These are phyloP conservation scores for Spinellus fusiger DNA, from an alignment of 192 early-diverging fungal species.

Conservation along the genomic window DNA sequence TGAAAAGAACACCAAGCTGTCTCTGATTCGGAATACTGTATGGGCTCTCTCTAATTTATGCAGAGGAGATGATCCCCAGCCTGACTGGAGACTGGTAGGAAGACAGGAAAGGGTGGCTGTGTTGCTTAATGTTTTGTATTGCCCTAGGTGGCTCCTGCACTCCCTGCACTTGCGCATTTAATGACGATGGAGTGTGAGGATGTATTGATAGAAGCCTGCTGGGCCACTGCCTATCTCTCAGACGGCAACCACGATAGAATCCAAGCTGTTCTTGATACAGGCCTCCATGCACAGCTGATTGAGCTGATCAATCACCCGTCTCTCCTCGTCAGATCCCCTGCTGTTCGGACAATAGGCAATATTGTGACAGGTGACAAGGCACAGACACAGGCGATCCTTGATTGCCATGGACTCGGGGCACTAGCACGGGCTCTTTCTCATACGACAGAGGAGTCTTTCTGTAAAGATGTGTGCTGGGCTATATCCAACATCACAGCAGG, in stretches of 20 bases:
- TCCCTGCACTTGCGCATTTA: conserved; percentile 43
- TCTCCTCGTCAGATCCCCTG: conserved; percentile 55
- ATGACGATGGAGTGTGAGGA: conserved; percentile 61
- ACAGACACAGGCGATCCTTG: conserved; percentile 65
- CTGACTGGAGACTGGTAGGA: conserved; percentile 54
- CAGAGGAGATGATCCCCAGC: conserved; percentile 63
- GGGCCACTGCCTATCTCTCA: conserved; percentile 70
- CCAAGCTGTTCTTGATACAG: conserved; percentile 62
- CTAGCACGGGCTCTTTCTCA: conserved; percentile 39
- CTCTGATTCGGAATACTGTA: conserved; percentile 64
- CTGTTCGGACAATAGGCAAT: conserved; percentile 63
- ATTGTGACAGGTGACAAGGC: conserved; percentile 71
- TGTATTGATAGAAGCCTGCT: conserved; percentile 67
- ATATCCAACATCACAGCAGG: conserved; percentile 42
- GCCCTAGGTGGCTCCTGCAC: conserved; percentile 2
- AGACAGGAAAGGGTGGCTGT: background rate
- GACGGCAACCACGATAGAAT: conserved; percentile 67
- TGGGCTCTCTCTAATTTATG: conserved; percentile 77
- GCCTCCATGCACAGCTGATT: conserved; percentile 55
- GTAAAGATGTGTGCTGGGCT: conserved; percentile 43
- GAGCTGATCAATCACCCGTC: conserved; percentile 50
- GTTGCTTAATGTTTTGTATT: background rate
- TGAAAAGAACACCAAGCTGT: conserved; percentile 62
- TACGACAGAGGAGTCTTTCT: conserved; percentile 1
- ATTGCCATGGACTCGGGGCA: conserved; percentile 45